These are phyloP conservation scores for Corylus americana DNA, from an alignment of 306 rosid genomes.

Conservation along the genomic window DNA sequence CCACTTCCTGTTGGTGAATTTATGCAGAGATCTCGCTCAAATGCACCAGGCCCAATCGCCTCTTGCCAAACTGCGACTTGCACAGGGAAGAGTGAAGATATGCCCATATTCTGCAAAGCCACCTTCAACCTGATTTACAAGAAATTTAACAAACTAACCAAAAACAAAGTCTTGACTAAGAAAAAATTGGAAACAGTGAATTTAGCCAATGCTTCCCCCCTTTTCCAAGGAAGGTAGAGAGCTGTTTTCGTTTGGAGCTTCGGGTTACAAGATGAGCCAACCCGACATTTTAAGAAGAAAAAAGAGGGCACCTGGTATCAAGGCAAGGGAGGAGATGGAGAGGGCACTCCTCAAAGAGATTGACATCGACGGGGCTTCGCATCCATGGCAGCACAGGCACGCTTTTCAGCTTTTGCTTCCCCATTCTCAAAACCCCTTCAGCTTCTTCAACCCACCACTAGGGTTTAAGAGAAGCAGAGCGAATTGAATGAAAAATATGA, in stretches of 20 bases:
- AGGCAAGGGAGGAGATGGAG: conserved; percentile 58
- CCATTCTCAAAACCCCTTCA: conserved; percentile 35
- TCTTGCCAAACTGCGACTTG: conserved; percentile 91
- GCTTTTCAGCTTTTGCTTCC: conserved; percentile 42
- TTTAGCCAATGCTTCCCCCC: neutral
- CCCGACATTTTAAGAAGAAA: neutral
- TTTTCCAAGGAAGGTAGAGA: neutral
- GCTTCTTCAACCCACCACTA: neutral
- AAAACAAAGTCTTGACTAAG: neutral
- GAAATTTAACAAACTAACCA: neutral
- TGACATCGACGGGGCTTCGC: conserved; percentile 77
- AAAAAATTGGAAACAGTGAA: neutral
- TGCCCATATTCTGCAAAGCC: conserved; percentile 57
- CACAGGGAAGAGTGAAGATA: conserved; percentile 69
- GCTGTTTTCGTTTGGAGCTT: no score
- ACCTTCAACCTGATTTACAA: conserved; percentile 52
- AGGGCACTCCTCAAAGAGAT: conserved; percentile 46
- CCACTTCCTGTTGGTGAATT: conserved; percentile 98
- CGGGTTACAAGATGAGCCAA: no score
- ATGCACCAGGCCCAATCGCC: conserved; percentile 80
- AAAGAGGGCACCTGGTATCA: conserved; percentile 39
- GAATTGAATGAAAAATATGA: no score
- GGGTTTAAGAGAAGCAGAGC: conserved; percentile 8
- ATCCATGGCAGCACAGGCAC: conserved; percentile 87
- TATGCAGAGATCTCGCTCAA: conserved; percentile 77